A percentile compares a stretch with the other conserved stretches of the same genome.
Evolutionary conservation across 2,329 filamentous ascomycete genomes (phyloP).

Genomic region (Hypoxylon sp.): DNA sequence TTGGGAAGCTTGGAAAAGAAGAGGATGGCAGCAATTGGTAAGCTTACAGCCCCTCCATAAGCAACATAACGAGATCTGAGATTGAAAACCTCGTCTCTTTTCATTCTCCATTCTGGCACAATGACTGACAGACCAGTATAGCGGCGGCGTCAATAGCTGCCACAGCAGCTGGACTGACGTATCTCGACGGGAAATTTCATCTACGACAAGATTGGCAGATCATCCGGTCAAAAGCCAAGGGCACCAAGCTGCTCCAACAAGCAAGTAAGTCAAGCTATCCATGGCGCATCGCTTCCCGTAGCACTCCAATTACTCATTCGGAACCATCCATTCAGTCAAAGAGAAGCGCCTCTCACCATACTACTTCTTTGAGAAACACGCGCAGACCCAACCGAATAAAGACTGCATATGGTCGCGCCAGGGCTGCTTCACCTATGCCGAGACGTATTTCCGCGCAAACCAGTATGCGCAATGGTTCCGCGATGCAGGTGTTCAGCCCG

Average conservation of each 20-base stretch:
- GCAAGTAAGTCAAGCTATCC: conserved; percentile 52
- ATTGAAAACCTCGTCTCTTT: conserved; percentile 3
- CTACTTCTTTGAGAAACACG: conserved; percentile 70
- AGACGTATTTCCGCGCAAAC: conserved; percentile 63
- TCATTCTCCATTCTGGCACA: background rate
- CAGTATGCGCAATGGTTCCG: conserved; percentile 71
- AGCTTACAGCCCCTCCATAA: conserved; percentile 18
- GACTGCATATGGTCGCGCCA: conserved; percentile 74
- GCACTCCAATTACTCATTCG: conserved; percentile 7
- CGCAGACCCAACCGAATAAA: conserved; percentile 59
- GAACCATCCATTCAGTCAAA: conserved; percentile 50
- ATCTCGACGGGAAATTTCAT: conserved; percentile 75
- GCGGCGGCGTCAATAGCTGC: conserved; percentile 46
- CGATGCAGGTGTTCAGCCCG: conserved; percentile 65
- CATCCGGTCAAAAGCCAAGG: conserved; percentile 54
- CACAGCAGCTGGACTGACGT: conserved; percentile 56
- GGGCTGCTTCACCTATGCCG: conserved; percentile 66
- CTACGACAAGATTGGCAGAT: conserved; percentile 66
- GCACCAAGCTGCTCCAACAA: conserved; percentile 55
- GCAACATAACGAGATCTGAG: background rate
- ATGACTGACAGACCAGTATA: conserved; percentile 13
- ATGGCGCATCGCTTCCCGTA: background rate
- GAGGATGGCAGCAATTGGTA: conserved; percentile 38
- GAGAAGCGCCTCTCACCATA: conserved; percentile 67
- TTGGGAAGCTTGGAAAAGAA: background rate